A percentile compares a stretch with the other conserved stretches of the same genome.
These are phyloP conservation scores for Pycnococcus provasolii DNA, from an alignment of 139 green algal genomes.

Conservation along the genomic window DNA sequence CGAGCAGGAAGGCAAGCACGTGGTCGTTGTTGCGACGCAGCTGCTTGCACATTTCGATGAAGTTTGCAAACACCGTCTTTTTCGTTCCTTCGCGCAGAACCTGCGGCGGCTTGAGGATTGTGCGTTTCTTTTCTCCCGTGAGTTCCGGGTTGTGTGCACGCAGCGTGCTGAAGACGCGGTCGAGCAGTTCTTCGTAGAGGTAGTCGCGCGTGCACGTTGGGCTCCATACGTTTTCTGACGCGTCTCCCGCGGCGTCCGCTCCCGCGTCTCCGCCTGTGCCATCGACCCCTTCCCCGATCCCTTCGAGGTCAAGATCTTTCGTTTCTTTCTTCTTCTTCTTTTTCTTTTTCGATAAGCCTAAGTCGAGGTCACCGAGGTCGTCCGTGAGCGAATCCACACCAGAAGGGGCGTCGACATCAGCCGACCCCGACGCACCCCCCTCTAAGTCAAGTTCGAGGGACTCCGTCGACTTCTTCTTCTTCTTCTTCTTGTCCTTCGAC, in stretches of 20 bases:
- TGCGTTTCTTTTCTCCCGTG: constrained; percentile 81
- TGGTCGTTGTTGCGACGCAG: constrained; percentile 73
- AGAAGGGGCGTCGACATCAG: constrained; percentile 1
- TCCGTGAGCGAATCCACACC: not conserved
- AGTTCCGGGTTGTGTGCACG: constrained; percentile 93
- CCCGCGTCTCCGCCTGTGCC: constrained; percentile 26
- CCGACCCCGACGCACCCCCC: not conserved
- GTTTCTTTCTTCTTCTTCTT: constrained; percentile 24
- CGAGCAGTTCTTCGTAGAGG: constrained; percentile 83
- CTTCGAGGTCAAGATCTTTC: constrained; percentile 36
- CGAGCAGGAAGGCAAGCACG: constrained; percentile 79
- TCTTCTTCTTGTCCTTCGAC: constrained; percentile 29
- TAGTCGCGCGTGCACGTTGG: constrained; percentile 89
- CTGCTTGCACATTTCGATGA: constrained; percentile 92
- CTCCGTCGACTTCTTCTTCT: constrained; percentile 28
- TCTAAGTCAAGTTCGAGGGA: constrained; percentile 5
- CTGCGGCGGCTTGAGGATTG: constrained; percentile 91
- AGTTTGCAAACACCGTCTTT: constrained; percentile 99
- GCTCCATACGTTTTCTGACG: constrained; percentile 9
- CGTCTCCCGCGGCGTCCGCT: constrained; percentile 21
- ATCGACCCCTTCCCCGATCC: not conserved
- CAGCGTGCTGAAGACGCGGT: constrained; percentile 92
- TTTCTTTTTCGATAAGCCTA: constrained; percentile 18
- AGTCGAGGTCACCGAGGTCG: constrained; percentile 7
- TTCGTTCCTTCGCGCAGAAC: constrained; percentile 96